Base-by-base conservation (phyloP, 768 basidiomycete genomes). In the Naematelia encephala region DNA sequence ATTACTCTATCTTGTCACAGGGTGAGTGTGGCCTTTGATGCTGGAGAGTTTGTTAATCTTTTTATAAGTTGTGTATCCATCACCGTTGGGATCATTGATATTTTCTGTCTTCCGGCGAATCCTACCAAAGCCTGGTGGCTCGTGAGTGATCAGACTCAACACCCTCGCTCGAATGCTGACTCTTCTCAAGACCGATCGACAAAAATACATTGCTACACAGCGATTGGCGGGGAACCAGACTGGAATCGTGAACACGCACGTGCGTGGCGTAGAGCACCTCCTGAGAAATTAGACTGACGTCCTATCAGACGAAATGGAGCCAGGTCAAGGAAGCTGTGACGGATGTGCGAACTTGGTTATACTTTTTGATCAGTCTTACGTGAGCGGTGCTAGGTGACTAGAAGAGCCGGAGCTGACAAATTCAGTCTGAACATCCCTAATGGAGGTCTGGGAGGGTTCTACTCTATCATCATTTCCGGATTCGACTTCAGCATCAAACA, bases 391-490 rank as follows among this genome's bases (percentile, higher is more conserved):
- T n/a, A n/a, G n/a, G n/a, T n/a, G n/a, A n/a, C n/a, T n/a, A n/a
- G n/a, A n/a, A n/a, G n/a, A n/a, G n/a, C n/a, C n/a, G n/a, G n/a
- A n/a, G n/a, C n/a, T n/a, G n/a, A n/a, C n/a, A n/a, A n/a, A n/a
- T n/a, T n/a, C n/a, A n/a, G n/a, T 19, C 53, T 70, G 29, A 70
- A 70, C 63, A 56, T 73, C 4, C 69, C 69, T 43, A 73, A 68
- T 27, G 62, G 63, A 48, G 67, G 63, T 21, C 30, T 61, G 1
- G 29, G 22, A 25, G 64, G 66, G 1, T 71, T 71, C 54, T 66
- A 71, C 60, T 59, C 61, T 11, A 60, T 70, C 46, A 56, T 65
- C 25, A 53, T 67, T 10, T 8, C 27, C 14, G 45, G 46, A 5
- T 51, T 71, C 2, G 58, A 59, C 16, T 71, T 66, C 59, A 57